Base-by-base conservation (phyloP, 2,329 filamentous ascomycete genomes). In the Pezicula rhizophila region DNA sequence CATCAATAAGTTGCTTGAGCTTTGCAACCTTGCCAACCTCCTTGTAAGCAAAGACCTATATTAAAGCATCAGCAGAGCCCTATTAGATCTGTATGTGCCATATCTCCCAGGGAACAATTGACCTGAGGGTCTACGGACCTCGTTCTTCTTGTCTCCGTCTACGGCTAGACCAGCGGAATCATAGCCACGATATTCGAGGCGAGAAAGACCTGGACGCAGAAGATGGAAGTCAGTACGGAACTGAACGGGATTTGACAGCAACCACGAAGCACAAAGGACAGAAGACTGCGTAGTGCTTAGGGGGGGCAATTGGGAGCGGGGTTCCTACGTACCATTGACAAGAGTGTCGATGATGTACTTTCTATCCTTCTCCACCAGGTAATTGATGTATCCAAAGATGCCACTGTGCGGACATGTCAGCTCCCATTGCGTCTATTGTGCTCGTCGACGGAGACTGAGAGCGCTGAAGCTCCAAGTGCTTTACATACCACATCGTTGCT, bases 1-100 rank as follows among this genome's bases (percentile, higher is more conserved):
- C 82, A 49, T 86, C 89, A 63, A 97, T 92, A 70, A 97, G 85
- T 74, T 91, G 77, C 80, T 88, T 95, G 68, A 99, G 80, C 76
- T 95, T 96, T 69, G 85, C 89, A 54, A 99, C 93, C 83, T 99
- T 99, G 78, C 93, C 93, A 55, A 99, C 93, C 77, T 97, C 93
- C 80, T 99, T 99, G 82, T 90, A 97, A 55, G 93, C 91, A 58
- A 89, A 82, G 59, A 97, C 90, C 40, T 42, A 4, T 12, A 26
- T 42, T 15, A 6, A 38, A 38, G 10, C 74, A 76, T 92, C 92
- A 55, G 92, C 91, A 53, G 91, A 96, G 72, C 18, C 14, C 35
- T 14, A 31, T 31, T 31, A 10, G 28, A 31, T 12, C 28, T 31
- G 7, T 31, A 31, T 31, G 8, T 12, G 28, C 28, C 28, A 31